These are phyloP conservation scores for Cercospora sp. DNA, from an alignment of 2,329 filamentous ascomycete genomes.

Conservation along the genomic window DNA sequence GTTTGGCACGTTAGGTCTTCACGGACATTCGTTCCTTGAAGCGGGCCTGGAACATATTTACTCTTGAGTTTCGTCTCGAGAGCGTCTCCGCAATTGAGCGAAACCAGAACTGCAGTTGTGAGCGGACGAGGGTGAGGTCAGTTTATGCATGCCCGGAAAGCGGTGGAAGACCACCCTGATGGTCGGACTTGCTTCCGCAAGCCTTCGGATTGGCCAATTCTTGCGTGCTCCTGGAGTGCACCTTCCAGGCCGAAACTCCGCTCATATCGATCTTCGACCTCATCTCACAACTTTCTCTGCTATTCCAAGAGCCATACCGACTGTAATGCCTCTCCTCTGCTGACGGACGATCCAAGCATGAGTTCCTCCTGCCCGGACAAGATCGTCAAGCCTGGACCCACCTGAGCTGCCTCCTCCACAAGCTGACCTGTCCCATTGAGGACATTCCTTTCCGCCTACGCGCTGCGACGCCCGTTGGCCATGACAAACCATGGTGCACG, in stretches of 20 bases:
- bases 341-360: neutral
- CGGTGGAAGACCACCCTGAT: neutral
- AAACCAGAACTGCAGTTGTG: neutral
- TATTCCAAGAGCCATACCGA: neutral
- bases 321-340: neutral
- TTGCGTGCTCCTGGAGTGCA: neutral
- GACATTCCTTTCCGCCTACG: neutral
- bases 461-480: neutral
- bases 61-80: neutral
- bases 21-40: neutral
- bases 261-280: neutral
- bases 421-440: slow-evolving; percentile 3
- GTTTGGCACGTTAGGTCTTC: neutral
- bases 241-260: neutral
- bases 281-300: neutral
- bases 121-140: neutral
- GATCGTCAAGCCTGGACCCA: slow-evolving; percentile 6
- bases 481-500: neutral
- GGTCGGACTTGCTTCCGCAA: neutral
- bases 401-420: slow-evolving; percentile 4
- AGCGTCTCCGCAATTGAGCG: neutral
- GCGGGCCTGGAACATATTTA: neutral
- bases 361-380: slow-evolving; percentile 14
- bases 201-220: neutral
- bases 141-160: neutral